Percentiles rank a stretch among this genome's conserved stretches.
Conservation (phyloP, 768 basidiomycete species). For the Serpula lacrymans region DNA sequence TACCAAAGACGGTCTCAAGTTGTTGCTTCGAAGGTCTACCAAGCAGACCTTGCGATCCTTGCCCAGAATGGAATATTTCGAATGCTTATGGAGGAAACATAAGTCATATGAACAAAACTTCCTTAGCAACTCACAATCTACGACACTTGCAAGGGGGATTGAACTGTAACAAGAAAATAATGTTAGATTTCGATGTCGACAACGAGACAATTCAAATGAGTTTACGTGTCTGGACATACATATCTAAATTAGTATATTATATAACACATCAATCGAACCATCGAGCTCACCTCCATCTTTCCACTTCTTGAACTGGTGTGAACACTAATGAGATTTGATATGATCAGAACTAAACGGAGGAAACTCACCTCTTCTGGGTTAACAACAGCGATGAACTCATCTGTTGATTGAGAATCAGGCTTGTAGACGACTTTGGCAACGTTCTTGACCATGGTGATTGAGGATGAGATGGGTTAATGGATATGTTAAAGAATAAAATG, state of each 20-base stretch:
- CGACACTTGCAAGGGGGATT: constrained; percentile 68
- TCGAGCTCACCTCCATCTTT: constrained; percentile 64
- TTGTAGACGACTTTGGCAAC: constrained; percentile 78
- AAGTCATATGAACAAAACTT: background rate
- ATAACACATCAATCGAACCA: no score
- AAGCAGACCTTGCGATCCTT: constrained; percentile 77
- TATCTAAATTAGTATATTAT: no score
- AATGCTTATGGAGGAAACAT: constrained; percentile 49
- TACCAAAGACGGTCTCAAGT: constrained; percentile 69
- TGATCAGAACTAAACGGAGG: constrained; percentile 5
- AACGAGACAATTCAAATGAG: background rate
- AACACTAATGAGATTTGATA: constrained; percentile 4
- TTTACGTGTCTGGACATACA: constrained; percentile 61
- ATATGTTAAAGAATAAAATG: constrained; percentile 8
- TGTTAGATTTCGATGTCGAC: no score
- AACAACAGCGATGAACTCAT: constrained; percentile 72
- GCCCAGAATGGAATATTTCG: constrained; percentile 62
- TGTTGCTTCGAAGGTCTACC: constrained; percentile 78
- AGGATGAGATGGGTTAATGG: constrained; percentile 6
- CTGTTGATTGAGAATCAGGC: constrained; percentile 65
- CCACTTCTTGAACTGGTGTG: constrained; percentile 68
- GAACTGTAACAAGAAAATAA: constrained; percentile 37
- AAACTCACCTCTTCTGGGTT: constrained; percentile 56
- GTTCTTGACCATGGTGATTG: constrained; percentile 37
- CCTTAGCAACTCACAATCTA: constrained; percentile 60